A percentile compares a stretch with the other conserved stretches of the same genome.
Conservation (phyloP, 306 rosid species). For the Ziziphus jujuba region DNA sequence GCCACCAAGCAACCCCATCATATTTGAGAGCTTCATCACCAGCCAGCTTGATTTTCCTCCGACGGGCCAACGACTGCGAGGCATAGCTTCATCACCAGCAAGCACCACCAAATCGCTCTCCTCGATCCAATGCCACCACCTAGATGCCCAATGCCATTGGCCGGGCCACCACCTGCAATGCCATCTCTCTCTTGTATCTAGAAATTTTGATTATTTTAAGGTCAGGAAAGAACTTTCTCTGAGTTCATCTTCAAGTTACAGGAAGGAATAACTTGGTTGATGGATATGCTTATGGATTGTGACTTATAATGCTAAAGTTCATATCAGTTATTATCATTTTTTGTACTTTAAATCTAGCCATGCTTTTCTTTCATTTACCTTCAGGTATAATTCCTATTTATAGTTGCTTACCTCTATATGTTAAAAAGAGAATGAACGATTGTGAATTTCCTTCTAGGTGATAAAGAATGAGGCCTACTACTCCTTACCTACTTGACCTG, state of each 20-base stretch:
- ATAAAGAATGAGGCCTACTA: conserved; percentile 91
- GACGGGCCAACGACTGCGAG: too few relatives aligned
- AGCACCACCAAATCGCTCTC: too few relatives aligned
- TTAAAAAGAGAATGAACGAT: neutral
- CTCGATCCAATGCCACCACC: too few relatives aligned
- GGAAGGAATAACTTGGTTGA: conserved; percentile 91
- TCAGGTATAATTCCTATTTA: neutral
- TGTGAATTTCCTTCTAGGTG: conserved; percentile 50
- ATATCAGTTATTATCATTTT: conserved; percentile 13
- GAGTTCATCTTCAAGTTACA: conserved; percentile 73
- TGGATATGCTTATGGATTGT: conserved; percentile 99
- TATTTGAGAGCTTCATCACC: too few relatives aligned
- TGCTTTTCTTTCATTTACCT: neutral
- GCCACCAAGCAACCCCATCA: too few relatives aligned
- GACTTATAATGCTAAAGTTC: conserved; percentile 55
- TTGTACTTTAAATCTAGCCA: neutral
- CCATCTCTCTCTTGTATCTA: conserved; percentile 22
- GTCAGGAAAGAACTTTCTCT: conserved; percentile 26
- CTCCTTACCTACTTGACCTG: conserved; percentile 87
- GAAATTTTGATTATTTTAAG: conserved; percentile 11
- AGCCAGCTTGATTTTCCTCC: too few relatives aligned
- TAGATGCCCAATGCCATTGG: too few relatives aligned
- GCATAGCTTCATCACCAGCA: too few relatives aligned
- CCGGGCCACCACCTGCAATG: too few relatives aligned
- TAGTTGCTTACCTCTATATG: neutral